Conservation (phyloP, 2,329 filamentous ascomycete species). For the Huntiella omanensis region DNA sequence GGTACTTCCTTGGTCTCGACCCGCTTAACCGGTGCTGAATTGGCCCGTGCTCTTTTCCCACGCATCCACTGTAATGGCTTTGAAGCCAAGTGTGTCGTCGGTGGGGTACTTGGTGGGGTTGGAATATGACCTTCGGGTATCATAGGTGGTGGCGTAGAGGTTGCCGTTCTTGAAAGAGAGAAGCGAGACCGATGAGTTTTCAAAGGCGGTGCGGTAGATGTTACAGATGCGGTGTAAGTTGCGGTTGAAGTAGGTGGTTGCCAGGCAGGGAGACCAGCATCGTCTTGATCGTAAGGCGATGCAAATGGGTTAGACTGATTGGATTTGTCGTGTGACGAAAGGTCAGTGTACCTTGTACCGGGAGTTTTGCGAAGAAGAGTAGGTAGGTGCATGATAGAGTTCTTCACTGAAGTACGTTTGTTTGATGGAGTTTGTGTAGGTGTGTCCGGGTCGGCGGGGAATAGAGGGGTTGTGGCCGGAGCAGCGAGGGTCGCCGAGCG, state of each 20-base stretch:
- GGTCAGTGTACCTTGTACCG: too few relatives aligned
- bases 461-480: too few relatives aligned
- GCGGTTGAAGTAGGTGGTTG: background rate
- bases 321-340: too few relatives aligned
- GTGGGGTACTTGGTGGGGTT: background rate
- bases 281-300: too few relatives aligned
- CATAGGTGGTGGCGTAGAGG: background rate
- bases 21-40: conserved; percentile 6
- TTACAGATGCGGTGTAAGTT: background rate
- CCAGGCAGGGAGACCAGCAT: background rate
- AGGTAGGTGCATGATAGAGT: too few relatives aligned
- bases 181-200: background rate
- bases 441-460: too few relatives aligned
- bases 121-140: background rate
- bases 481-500: too few relatives aligned
- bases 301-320: too few relatives aligned
- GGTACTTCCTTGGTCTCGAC: background rate
- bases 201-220: background rate
- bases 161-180: background rate
- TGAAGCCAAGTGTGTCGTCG: background rate
- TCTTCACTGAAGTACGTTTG: too few relatives aligned
- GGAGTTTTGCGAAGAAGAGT: too few relatives aligned
- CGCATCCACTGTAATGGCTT: conserved; percentile 3
- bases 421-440: too few relatives aligned
- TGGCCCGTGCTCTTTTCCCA: conserved; percentile 1